Base-by-base conservation (phyloP, 2,329 filamentous ascomycete genomes). In the Fusarium oligoseptatum region DNA sequence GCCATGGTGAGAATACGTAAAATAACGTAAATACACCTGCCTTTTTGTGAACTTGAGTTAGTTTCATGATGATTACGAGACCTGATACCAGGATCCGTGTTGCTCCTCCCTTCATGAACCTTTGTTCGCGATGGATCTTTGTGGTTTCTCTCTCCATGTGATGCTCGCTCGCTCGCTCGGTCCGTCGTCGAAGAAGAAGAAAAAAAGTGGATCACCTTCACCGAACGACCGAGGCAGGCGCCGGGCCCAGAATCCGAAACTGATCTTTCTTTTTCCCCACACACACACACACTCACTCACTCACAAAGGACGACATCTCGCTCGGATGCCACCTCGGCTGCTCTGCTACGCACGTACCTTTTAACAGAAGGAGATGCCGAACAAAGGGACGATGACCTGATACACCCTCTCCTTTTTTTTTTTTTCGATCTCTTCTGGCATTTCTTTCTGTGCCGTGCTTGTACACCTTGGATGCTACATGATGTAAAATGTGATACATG, bases 351-450 rank as follows among this genome's bases (percentile, higher is more conserved):
- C 43, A 52, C 48, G 24, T 52, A 32, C 48, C 45, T 29, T 29
- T n/a, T 7, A 8, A 24, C 4, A 50, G 45, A 29, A n/a, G 45
- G 32, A 66, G 43, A 65, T 45, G 62, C 62, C 41, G 50, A 37
- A 48, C 67, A 41, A 71, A 68, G 70, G 71, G 45, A 64, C 34
- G 29, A 74, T 52, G 41, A 74, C 68, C 68, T 74, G 72, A 74
- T 72, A 74, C 68, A 72, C 52, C 14, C 17, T 64, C 45, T 27
- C 11, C 7, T 52, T 60, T 41, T 52, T 72, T n/a, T 55, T 45
- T n/a, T 56, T 20, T 6, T 60, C 36, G 14, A 37, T 37, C 32
- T 57, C 61, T 63, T 71, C 48, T 73, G 37, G 57, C 43, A 36
- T 43, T 43, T 64, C 22, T 60, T 60, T 68, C 50, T 43, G 64